phyloP scores from a whole-genome alignment of 2,329 filamentous ascomycete genomes.

The Ustilaginoidea virens region DNA sequence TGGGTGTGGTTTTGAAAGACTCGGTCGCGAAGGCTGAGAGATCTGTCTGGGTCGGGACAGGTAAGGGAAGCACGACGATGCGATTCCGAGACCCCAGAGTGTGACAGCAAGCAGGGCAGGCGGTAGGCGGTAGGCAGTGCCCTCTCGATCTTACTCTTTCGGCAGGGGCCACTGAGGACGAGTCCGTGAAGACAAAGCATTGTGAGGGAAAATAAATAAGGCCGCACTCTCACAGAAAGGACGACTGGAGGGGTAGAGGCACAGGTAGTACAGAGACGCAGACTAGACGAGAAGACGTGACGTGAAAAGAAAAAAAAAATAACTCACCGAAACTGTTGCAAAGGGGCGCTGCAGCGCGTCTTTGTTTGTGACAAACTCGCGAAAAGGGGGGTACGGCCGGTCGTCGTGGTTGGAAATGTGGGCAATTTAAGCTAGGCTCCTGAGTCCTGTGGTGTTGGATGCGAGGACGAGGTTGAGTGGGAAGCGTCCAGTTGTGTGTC shows the following conservation, averaged over 20 bases:
- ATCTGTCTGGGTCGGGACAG: constrained; percentile 1
- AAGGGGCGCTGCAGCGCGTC: background rate
- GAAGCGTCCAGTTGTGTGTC: constrained; percentile 1
- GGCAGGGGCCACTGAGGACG: too few species aligned
- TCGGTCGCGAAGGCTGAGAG: too few species aligned
- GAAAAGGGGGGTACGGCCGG: too few species aligned
- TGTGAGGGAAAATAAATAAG: constrained; percentile 4
- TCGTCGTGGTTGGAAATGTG: constrained; percentile 2
- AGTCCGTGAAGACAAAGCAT: too few species aligned
- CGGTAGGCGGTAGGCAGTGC: too few species aligned
- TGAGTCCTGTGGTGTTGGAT: constrained; percentile 1
- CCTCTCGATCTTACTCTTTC: too few species aligned
- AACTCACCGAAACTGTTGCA: constrained; percentile 3
- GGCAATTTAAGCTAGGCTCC: constrained; percentile 1
- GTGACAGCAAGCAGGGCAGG: constrained; percentile 3
- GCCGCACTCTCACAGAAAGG: constrained; percentile 5
- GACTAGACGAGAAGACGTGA: background rate
- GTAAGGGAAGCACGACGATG: too few species aligned
- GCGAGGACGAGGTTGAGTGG: constrained; percentile 2
- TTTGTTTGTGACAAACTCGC: background rate
- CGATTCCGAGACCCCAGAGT: too few species aligned
- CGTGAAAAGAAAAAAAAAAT: background rate
- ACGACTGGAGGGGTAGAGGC: constrained; percentile 2
- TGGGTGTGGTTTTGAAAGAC: too few species aligned
- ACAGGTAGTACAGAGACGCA: constrained; percentile 4